Conservation (phyloP, 2,329 filamentous ascomycete species). For the Cercospora sesami region DNA sequence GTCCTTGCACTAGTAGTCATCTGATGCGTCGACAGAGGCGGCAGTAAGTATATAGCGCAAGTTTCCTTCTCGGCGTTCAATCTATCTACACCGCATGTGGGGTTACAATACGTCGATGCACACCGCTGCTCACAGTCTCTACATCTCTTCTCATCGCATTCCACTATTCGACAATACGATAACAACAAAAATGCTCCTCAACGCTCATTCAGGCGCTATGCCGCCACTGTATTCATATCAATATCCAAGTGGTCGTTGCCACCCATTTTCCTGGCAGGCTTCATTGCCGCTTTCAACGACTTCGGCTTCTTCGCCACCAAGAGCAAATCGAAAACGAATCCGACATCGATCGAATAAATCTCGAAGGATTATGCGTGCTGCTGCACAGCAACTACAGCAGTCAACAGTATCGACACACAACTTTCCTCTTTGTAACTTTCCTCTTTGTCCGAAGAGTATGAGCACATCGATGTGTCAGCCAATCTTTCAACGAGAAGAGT, state of each 20-base stretch:
- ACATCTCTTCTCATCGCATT: background rate
- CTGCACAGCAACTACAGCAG: background rate
- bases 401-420: background rate
- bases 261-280: background rate
- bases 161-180: background rate
- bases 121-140: background rate
- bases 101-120: background rate
- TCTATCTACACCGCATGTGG: background rate
- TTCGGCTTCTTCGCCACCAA: background rate
- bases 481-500: background rate
- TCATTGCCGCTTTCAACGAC: background rate
- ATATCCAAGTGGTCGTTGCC: background rate
- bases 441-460: background rate
- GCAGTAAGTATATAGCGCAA: conserved; percentile 1
- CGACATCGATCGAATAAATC: conserved; percentile 10
- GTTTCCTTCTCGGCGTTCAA: background rate
- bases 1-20: conserved; percentile 3
- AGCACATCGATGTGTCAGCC: conserved; percentile 14
- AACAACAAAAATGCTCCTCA: background rate
- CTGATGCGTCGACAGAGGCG: conserved; percentile 6
- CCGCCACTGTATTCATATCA: background rate
- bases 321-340: conserved; percentile 9
- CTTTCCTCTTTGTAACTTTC: too few relatives aligned
- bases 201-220: background rate
- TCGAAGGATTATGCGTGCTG: background rate